Conservation (phyloP, 2,329 filamentous ascomycete species). For the Seiridium cupressi region DNA sequence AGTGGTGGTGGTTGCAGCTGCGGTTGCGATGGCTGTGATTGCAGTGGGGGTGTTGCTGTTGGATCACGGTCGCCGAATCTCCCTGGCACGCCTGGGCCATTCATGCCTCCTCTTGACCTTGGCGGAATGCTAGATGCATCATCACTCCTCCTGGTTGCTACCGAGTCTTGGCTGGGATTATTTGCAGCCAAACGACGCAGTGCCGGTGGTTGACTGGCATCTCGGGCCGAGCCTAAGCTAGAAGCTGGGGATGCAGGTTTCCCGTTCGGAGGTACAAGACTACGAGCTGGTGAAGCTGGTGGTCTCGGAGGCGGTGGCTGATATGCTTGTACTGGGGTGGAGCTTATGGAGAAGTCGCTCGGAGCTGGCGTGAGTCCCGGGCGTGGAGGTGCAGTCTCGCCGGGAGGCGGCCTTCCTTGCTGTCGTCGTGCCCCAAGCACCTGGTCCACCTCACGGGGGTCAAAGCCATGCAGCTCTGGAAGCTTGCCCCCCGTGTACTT, state of each 20-base stretch:
- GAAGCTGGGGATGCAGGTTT: constrained; percentile 44
- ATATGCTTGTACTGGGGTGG: constrained; percentile 3
- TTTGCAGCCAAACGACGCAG: constrained; percentile 46
- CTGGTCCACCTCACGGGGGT: constrained; percentile 72
- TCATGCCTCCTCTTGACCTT: constrained; percentile 50
- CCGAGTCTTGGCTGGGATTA: constrained; percentile 58
- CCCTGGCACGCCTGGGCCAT: constrained; percentile 35
- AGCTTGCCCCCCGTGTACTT: constrained; percentile 90
- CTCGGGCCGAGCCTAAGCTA: constrained; percentile 48
- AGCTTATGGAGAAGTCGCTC: neutral
- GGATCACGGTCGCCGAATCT: constrained; percentile 32
- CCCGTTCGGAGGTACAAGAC: constrained; percentile 37
- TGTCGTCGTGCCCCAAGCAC: constrained; percentile 61
- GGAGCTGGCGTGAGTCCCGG: neutral
- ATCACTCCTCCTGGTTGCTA: constrained; percentile 46
- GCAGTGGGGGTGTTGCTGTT: constrained; percentile 8
- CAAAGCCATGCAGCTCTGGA: constrained; percentile 81
- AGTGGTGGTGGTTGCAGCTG: constrained; percentile 15
- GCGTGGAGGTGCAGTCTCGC: constrained; percentile 12
- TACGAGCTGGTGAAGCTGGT: constrained; percentile 19
- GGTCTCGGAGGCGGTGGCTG: constrained; percentile 5
- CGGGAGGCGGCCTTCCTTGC: constrained; percentile 22
- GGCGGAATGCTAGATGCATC: constrained; percentile 49
- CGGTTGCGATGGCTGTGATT: constrained; percentile 13
- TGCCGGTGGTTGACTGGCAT: constrained; percentile 33